Evolutionary conservation across 306 rosid species (phyloP), one percentile per base, ranked within the genome.

Genomic region (Acacia crassicarpa): DNA sequence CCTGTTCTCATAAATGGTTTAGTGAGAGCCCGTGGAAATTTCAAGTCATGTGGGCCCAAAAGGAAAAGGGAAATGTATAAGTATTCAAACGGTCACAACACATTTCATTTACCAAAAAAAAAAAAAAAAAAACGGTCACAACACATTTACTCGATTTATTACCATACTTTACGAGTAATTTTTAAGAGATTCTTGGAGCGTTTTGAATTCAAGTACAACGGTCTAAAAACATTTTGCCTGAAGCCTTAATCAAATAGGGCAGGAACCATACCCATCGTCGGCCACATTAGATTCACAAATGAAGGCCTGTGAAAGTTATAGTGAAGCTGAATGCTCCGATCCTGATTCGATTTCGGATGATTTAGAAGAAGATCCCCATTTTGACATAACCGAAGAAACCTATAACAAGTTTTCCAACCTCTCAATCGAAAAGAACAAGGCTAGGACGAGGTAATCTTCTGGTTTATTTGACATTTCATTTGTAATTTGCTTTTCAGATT

Each of bases 301-400:
- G 75, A 61, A 54, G 22, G 53, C 63, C 4, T 66, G 5, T 33
- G 82, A 81, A 81, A 49, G 75, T n/a, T 70, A 49, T 80, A 76
- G 44, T 17, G 88, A 85, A 25, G 19, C 71, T 45, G 92, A 84
- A 48, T 90, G 9, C 23, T 92, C 89, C 25, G 83, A 87, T 38
- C 15, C 68, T 6, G 86, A 13, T 69, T 45, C 75, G 8, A 4
- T 44, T 22, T 86, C 85, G 3, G 85, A 89, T 27, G 94, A 87
- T 75, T 85, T 87, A 0, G 87, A 75, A 27, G 59, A 14, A 7
- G 94, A 92, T 81, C 85, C 88, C 1, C 87, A 80, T 82, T 85
- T 40, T 70, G 74, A 22, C 75, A 30, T 45, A 74, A 81, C 81
- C 27, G 88, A 92, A 84, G 89, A 90, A 84, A 86, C 91, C 77